Evolutionary conservation across 108 stramenopile species (phyloP), one percentile per base, ranked within the genome.

Genomic region (Nitzschia inconspicua): DNA sequence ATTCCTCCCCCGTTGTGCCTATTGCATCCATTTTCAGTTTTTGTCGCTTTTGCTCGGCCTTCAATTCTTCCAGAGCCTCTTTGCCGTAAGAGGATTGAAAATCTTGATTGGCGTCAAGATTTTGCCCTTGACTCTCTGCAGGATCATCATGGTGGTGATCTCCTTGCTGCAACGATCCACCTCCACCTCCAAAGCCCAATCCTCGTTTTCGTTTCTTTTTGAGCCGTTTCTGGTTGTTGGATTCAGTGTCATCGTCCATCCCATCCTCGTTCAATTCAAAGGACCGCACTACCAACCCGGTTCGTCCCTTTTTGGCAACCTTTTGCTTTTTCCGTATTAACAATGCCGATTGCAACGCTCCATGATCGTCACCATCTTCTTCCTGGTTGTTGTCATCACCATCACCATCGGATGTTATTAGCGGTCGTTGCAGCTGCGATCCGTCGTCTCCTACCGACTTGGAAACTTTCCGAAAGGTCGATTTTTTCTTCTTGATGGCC

Each of bases 51-150:
- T 88, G 86, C 69, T 82, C 77, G 42, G 67, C 47, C 41, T 70
- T 76, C 13, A 88, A 57, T 52, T 57, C 55, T 41, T 82, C 73
- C 56, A 88, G 54, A 13, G 80, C 83, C 7, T 72, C 80, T 55
- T 44, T 77, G 28, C 77, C 78, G 48, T 88, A 88, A 16, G 47
- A 50, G 13, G 68, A 23, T 39, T 11, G 26, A 16, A 26, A 4
- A 32, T 5, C 52, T 30, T 29, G 22, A 10, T 19, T 10, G 11
- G 4, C 42, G 32, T 60, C 20, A 40, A 22, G 44, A 28, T 61
- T 24, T 6, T 47, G 47, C 27, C 43, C 60, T 2, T 60, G 37
- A 4, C 63, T 40, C 18, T 32, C 41, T 11, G 18, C 22, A 13
- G 25, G 53, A 40, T 14, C 16, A 28, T 50, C 63, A 46, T 46